Base-by-base conservation (phyloP, 345 rosid species). In the Euphorbia peplus region DNA sequence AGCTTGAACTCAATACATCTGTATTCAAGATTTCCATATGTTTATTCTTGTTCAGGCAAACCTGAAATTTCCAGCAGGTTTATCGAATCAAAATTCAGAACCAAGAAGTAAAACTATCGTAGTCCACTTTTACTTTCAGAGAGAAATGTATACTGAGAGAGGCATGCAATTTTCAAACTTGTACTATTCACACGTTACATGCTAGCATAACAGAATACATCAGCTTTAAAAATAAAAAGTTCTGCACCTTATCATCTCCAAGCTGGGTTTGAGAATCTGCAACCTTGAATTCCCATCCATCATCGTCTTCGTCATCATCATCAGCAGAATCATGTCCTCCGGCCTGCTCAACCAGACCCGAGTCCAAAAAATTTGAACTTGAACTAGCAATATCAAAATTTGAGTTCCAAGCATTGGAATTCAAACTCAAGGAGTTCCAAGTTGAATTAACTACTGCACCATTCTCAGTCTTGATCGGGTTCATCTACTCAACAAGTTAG, bases 211-310 rank as follows among this genome's bases (percentile, higher is more conserved):
- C 15, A 44, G 12, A 44, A 10, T 12, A 26, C 12, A 62, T 56
- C 73, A 63, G 63, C 32, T 63, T 14, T 24, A 42, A 51, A 41
- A 26, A 15, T 63, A 2, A 39, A 32, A 4, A 19, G 19, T 11
- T n/a, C 32, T 66, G 48, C 21, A 47, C 44, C 24, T 64, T 51
- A 11, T 47, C 60, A 26, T 53, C 63, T 42, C 42, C 68, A 54
- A 9, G 26, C 39, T 26, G 67, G 56, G 35, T 22, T 66, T 63
- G 26, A 11, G 80, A 66, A 57, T 73, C 78, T 1, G 85, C 83
- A 26, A 74, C 70, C 68, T 75, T 83, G 68, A 83, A 79, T 18
- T 75, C 87, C 90, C 88, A 86, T 41, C 72, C 83, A 63, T 63
- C 80, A 75, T 64, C 84, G 57, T 6, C 81, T 55, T 67, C 78